These are phyloP conservation scores for Naumovozyma dairenensis DNA, from an alignment of 805 yeast species.

Conservation along the genomic window DNA sequence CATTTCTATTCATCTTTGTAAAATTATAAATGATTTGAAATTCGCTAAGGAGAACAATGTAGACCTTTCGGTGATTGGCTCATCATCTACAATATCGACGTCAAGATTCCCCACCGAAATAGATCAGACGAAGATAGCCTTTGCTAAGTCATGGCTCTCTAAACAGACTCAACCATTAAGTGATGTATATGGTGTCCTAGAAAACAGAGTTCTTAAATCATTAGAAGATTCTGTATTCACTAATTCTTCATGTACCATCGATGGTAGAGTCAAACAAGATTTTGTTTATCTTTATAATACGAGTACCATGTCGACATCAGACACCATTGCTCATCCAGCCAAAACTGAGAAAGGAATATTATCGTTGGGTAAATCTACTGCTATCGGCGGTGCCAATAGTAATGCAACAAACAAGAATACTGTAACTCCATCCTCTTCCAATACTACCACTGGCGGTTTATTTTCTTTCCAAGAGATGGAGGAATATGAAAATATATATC, in stretches of 20 bases:
- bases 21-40: conserved; percentile 24
- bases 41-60: conserved; percentile 13
- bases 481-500: conserved; percentile 51
- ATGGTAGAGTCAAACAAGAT: conserved; percentile 28
- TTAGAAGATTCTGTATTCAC: conserved; percentile 32
- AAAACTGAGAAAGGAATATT: neutral
- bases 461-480: conserved; percentile 28
- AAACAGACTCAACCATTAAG: conserved; percentile 81
- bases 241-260: conserved; percentile 30
- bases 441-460: conserved; percentile 4
- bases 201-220: conserved; percentile 49
- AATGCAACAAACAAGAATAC: conserved; percentile 3
- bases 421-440: neutral
- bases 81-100: neutral
- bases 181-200: conserved; percentile 67
- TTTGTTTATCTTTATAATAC: conserved; percentile 24
- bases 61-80: too few species aligned
- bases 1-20: conserved; percentile 46
- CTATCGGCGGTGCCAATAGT: conserved; percentile 1
- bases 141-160: conserved; percentile 69
- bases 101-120: conserved; percentile 17
- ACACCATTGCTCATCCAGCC: conserved; percentile 5
- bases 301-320: conserved; percentile 6
- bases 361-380: conserved; percentile 1
- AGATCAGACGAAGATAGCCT: conserved; percentile 31